Percentiles rank a stretch among this genome's conserved stretches.
phyloP scores from a whole-genome alignment of 2,329 filamentous ascomycete species.

The Cytospora piceae region DNA sequence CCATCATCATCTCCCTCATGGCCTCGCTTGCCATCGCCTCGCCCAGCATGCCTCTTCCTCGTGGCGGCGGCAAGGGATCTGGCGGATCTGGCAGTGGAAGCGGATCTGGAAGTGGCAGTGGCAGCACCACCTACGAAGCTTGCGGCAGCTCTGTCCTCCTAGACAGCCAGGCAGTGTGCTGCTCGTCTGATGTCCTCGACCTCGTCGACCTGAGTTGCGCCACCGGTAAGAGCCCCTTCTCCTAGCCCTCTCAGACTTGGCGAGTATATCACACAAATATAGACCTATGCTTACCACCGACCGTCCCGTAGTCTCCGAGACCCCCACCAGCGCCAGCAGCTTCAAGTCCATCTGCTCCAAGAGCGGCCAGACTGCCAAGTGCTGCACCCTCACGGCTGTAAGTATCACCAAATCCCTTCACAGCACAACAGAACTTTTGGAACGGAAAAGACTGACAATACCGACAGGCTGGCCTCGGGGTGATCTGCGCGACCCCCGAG shows the following conservation, averaged over 20 bases:
- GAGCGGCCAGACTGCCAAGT: slow-evolving; percentile 5
- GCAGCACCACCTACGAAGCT: slow-evolving; percentile 4
- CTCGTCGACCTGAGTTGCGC: slow-evolving; percentile 17
- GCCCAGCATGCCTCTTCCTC: slow-evolving; percentile 8
- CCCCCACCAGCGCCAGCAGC: neutral
- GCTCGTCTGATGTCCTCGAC: slow-evolving; percentile 7
- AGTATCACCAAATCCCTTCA: neutral
- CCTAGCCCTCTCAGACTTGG: neutral
- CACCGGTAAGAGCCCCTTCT: slow-evolving; percentile 2
- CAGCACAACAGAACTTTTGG: no score
- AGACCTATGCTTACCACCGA: neutral
- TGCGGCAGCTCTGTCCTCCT: slow-evolving; percentile 9
- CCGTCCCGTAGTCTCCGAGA: neutral
- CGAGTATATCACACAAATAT: neutral
- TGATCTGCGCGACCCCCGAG: slow-evolving; percentile 15
- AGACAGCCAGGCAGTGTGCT: slow-evolving; percentile 13
- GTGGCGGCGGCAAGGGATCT: neutral
- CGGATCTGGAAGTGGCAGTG: neutral
- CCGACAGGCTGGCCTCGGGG: neutral
- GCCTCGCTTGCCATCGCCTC: slow-evolving; percentile 26
- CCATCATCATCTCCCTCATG: slow-evolving; percentile 20
- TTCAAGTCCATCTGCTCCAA: slow-evolving; percentile 4
- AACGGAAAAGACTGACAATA: neutral
- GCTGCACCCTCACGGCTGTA: slow-evolving; percentile 12
- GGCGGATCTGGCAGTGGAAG: neutral